Evolutionary conservation across 108 stramenopile genomes (phyloP).

Genomic region (Phaeodactylum tricornutum): DNA sequence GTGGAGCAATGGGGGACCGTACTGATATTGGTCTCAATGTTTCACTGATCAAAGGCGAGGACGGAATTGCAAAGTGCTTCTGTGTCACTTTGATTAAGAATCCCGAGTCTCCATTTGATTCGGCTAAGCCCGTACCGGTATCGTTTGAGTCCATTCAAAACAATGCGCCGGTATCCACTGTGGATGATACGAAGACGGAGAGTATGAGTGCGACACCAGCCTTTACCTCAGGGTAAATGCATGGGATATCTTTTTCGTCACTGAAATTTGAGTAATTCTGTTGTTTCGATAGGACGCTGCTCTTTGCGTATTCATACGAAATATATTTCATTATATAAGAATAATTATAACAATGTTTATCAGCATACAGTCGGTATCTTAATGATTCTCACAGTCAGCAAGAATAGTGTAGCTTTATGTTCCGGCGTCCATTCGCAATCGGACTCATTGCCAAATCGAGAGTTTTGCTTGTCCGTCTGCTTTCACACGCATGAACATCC

Average conservation of each 20-base stretch:
- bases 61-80: constrained; percentile 73
- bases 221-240: constrained; percentile 3
- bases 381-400: no score
- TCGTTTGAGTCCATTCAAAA: constrained; percentile 27
- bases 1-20: constrained; percentile 39
- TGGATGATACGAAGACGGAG: background rate
- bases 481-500: no score
- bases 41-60: constrained; percentile 54
- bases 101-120: constrained; percentile 46
- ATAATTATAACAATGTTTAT: background rate
- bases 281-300: no score
- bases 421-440: no score
- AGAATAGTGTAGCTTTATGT: no score
- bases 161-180: background rate
- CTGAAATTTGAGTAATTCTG: no score
- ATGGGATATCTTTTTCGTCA: background rate
- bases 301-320: no score
- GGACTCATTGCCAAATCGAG: no score
- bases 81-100: constrained; percentile 71
- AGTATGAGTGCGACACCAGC: constrained; percentile 3
- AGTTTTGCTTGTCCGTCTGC: no score
- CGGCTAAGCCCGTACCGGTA: constrained; percentile 42
- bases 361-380: no score
- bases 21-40: constrained; percentile 63
- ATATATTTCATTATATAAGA: background rate